Conservation (phyloP, 2,329 filamentous ascomycete genomes). For the Trichophyton schoenleinii region DNA sequence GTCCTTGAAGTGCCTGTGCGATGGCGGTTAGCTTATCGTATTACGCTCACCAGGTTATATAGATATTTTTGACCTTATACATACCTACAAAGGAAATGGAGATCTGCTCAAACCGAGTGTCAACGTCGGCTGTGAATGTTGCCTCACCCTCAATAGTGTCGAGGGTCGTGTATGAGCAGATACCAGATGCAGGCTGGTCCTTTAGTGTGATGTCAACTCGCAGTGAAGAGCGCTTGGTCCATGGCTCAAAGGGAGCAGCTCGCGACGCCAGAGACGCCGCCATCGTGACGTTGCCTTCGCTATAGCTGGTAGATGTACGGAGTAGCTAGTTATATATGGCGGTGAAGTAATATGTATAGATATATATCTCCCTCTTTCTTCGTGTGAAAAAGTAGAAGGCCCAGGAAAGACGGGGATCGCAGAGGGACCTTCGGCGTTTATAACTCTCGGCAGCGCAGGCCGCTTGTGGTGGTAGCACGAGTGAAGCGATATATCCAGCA, state of each 20-base stretch:
- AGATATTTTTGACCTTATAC: constrained; percentile 6
- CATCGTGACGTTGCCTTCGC: background rate
- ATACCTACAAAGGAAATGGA: constrained; percentile 22
- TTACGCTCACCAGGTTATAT: background rate
- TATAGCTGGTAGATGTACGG: background rate
- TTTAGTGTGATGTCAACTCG: constrained; percentile 9
- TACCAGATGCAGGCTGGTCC: background rate
- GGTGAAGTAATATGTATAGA: no score
- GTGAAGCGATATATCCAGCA: background rate
- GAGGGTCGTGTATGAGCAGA: constrained; percentile 20
- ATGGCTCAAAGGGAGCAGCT: constrained; percentile 3
- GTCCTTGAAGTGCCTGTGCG: constrained; percentile 38
- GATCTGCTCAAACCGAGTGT: constrained; percentile 20
- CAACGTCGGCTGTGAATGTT: constrained; percentile 18
- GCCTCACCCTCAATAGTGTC: constrained; percentile 23
- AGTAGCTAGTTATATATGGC: no score
- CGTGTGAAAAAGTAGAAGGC: background rate
- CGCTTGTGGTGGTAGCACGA: background rate
- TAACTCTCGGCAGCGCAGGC: background rate
- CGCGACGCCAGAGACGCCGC: background rate
- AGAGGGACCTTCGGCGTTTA: background rate
- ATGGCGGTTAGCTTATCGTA: background rate
- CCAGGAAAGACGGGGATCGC: background rate
- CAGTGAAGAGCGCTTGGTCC: constrained; percentile 1
- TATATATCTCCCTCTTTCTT: no score